Base-by-base conservation (phyloP, 163 green algal genomes). In the Volvox carteri region DNA sequence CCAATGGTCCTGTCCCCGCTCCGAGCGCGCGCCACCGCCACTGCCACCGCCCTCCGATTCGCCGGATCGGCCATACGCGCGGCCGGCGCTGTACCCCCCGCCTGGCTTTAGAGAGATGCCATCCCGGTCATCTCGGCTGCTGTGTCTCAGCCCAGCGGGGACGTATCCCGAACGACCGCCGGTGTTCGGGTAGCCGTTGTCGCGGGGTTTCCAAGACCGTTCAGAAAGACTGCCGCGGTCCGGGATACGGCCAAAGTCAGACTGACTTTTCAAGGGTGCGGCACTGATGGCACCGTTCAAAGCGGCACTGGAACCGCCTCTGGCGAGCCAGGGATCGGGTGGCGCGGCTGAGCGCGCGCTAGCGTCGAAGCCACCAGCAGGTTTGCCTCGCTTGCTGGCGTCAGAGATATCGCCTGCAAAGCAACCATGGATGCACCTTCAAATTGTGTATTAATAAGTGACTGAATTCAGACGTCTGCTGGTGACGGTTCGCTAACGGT, bases 1-100 rank as follows among this genome's bases (percentile, higher is more conserved):
- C 78, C 78, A 86, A 42, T 58, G 33, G 33, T 86, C 78, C 78
- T 56, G 54, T 11, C n/a, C n/a, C 23, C 78, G 56, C 3, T 85
- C 78, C 37, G 56, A 37, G 44, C 78, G 78, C 23, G 23, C 56
- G 41, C 37, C 30, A 52, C 76, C 76, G n/a, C n/a, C n/a, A n/a
- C 7, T 65, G 39, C 56, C 41, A 39, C 78, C 56, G 56, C 54
- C 56, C 0, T 30, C 56, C 35, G 37, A 42, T 4, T 73, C 78
- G 2, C 54, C 41, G 9, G 54, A 39, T 11, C 54, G 58, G 56
- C 78, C 78, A 25, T 75, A 86, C 12, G 9, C 39, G 4, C 54
- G 23, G 7, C 58, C 41, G 2, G 0, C 39, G 41, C 54, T 67
- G 56, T 42, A 75, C 16, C 37, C 37, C 11, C 78, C 78, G 5